A percentile compares a stretch with the other conserved stretches of the same genome.
Conservation (phyloP, 192 early-diverging fungal species). For the Rhizophagus sp. region DNA sequence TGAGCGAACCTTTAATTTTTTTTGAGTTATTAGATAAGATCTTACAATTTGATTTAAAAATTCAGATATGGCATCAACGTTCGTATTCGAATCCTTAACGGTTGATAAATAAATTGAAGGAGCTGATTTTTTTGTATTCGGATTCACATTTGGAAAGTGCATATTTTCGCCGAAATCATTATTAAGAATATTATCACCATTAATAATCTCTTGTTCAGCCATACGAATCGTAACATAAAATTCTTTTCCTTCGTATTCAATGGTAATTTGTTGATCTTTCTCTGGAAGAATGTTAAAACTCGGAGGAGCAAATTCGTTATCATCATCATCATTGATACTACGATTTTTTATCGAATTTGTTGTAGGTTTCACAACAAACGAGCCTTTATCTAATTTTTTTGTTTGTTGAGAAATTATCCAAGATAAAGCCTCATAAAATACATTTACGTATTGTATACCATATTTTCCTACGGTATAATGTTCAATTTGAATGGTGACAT, state of each 20-base stretch:
- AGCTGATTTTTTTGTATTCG: too few species aligned
- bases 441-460: background rate
- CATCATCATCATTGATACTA: too few species aligned
- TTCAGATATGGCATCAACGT: conserved; percentile 1
- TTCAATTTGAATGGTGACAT: too few species aligned
- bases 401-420: conserved; percentile 15
- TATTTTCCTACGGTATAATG: background rate
- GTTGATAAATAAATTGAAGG: conserved; percentile 8
- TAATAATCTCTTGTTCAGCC: too few species aligned
- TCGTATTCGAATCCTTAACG: conserved; percentile 7
- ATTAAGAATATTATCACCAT: too few species aligned
- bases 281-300: background rate
- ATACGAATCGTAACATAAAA: background rate
- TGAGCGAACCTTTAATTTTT: too few species aligned
- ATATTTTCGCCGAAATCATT: too few species aligned
- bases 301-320: background rate
- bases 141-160: too few species aligned
- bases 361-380: background rate
- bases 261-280: background rate
- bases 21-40: conserved; percentile 14
- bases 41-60: background rate
- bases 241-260: background rate
- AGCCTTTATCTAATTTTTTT: background rate
- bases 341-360: too few species aligned
- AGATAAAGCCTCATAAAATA: background rate